Evolutionary conservation across 1,284 basidiomycete genomes (phyloP).

Genomic region (Sanghuangporus sanghuang): DNA sequence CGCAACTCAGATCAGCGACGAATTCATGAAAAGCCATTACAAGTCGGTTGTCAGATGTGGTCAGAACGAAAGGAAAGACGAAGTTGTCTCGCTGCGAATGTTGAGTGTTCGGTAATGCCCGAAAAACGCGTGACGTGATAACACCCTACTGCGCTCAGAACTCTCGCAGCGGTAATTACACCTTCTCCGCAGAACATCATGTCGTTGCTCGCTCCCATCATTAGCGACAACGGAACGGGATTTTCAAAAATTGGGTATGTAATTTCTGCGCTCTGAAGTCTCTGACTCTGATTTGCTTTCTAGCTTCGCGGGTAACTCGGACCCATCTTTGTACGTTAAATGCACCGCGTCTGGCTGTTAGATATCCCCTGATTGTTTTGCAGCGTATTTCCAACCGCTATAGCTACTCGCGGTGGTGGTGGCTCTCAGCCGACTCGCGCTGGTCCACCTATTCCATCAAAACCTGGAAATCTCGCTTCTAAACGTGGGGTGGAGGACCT

Average conservation of each 20-base stretch:
- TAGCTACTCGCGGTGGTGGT: constrained; percentile 76
- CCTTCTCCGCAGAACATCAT: constrained; percentile 34
- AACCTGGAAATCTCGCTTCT: constrained; percentile 90
- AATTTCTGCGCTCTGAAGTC: constrained; percentile 1
- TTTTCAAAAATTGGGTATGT: constrained; percentile 95
- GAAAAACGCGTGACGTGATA: constrained; percentile 8
- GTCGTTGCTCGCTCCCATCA: constrained; percentile 83
- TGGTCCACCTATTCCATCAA: constrained; percentile 73
- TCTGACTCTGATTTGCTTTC: constrained; percentile 11
- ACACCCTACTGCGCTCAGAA: neutral
- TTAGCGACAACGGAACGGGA: constrained; percentile 97
- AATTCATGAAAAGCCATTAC: neutral
- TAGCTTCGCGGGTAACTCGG: constrained; percentile 97
- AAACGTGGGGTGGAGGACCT: constrained; percentile 99
- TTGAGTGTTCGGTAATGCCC: neutral
- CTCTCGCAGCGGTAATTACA: neutral
- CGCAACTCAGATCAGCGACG: neutral
- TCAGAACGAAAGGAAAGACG: neutral
- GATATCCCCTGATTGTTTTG: constrained; percentile 1
- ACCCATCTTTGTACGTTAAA: constrained; percentile 85
- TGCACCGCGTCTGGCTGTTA: constrained; percentile 9
- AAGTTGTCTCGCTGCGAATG: neutral
- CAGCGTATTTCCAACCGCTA: constrained; percentile 94
- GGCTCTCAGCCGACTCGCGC: constrained; percentile 48
- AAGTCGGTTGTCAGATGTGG: neutral